Evolutionary conservation across 306 rosid genomes (phyloP), one percentile per base, ranked within the genome.

Genomic region (Coriaria nepalensis): DNA sequence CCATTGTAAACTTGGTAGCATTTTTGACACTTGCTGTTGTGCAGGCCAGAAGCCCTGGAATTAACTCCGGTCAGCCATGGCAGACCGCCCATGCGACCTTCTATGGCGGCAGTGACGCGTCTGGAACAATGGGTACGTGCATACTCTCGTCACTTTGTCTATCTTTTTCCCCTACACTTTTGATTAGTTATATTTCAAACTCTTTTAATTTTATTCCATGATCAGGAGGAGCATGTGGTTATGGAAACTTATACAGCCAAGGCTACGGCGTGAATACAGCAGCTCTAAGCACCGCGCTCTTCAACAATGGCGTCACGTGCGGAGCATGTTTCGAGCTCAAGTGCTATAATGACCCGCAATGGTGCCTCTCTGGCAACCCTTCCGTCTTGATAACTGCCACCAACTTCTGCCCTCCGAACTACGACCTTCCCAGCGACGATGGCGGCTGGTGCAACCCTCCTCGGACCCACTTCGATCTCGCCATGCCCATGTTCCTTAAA

Each of bases 381-480:
- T 86, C 95, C 0, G 81, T 86, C 8, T 60, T 86, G 0, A 41
- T 86, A 6, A 86, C 95, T 0, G 95, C 95, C 45, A 86, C 95
- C 0, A 86, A 86, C 55, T 86, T 86, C 10, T 86, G 93, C 42
- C 73, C 39, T 29, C 95, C 95, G 0, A 86, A 86, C 53, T 76
- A 43, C 8, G 95, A 87, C 9, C 73, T 15, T 11, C 53, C 96
- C 3, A 86, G 40, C 11, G 93, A 86, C 62, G 64, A 82, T 43
- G 96, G 96, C 0, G 96, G 96, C 0, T 86, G 96, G 96, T 86
- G 96, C 52, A 86, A 86, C 63, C 96, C 96, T 53, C 96, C 96
- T 0, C 64, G 93, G 6, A 51, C 90, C 0, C 96, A 86, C 42
- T 86, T 86, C 55, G 96, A 86, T 48, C 96, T 86, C 29, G 80